Evolutionary conservation across 768 basidiomycete species (phyloP).

Genomic region (Tylopilus sp.): DNA sequence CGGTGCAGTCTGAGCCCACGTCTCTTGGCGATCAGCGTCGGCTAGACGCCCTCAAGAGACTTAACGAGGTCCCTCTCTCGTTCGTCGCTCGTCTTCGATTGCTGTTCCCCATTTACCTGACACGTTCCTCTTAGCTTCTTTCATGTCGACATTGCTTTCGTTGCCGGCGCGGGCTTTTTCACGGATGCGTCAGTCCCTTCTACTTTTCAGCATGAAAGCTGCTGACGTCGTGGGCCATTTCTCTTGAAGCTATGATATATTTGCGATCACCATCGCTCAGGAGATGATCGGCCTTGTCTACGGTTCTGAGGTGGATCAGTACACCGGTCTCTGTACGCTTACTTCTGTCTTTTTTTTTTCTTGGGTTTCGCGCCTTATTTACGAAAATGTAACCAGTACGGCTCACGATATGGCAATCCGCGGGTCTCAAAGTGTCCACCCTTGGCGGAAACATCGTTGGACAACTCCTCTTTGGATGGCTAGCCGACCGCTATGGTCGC

Average conservation of each 20-base stretch:
- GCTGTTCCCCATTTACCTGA: background rate
- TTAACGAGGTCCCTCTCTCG: background rate
- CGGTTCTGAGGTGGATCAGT: background rate
- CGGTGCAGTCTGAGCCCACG: too few species aligned
- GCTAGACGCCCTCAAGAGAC: background rate
- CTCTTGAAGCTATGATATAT: background rate
- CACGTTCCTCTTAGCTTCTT: background rate
- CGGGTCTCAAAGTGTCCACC: background rate
- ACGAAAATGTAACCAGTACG: background rate
- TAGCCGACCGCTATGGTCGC: background rate
- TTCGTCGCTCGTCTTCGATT: background rate
- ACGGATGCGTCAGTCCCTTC: background rate
- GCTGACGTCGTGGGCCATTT: background rate
- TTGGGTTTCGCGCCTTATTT: background rate
- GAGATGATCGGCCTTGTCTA: background rate
- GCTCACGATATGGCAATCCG: background rate
- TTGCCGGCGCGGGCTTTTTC: background rate
- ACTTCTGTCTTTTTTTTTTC: background rate
- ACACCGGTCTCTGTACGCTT: background rate
- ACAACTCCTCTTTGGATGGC: background rate
- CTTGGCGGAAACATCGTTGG: background rate
- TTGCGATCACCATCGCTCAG: background rate
- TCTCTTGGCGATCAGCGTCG: background rate
- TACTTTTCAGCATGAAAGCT: background rate
- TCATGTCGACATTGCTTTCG: background rate